Percentiles rank a stretch among this genome's conserved stretches.
phyloP scores from a whole-genome alignment of 2,329 filamentous ascomycete species.

The Ceratocystiopsis minuta region DNA sequence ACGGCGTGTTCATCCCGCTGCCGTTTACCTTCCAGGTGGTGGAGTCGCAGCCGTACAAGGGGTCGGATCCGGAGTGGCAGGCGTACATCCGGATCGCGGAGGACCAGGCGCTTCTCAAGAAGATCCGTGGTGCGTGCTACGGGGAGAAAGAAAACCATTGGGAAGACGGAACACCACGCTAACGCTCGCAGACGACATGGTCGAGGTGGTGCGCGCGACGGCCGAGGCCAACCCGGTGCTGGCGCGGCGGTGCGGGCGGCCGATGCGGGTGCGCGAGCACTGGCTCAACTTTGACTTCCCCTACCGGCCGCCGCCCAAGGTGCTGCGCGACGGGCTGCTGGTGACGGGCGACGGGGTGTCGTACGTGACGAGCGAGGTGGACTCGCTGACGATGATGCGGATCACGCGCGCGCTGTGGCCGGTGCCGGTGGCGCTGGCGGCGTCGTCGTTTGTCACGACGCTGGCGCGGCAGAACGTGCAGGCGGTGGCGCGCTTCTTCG shows the following conservation, averaged over 20 bases:
- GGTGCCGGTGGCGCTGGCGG: slow-evolving; percentile 28
- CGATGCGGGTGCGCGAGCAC: slow-evolving; percentile 28
- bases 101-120: slow-evolving; percentile 27
- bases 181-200: slow-evolving; percentile 23
- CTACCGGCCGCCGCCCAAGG: slow-evolving; percentile 37
- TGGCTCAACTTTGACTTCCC: slow-evolving; percentile 49
- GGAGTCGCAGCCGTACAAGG: slow-evolving; percentile 31
- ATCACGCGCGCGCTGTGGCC: slow-evolving; percentile 35
- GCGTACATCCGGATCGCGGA: slow-evolving; percentile 40
- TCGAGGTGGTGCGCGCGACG: slow-evolving; percentile 21
- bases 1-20: slow-evolving; percentile 37
- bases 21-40: slow-evolving; percentile 36
- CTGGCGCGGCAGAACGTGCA: slow-evolving; percentile 26
- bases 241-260: slow-evolving; percentile 25
- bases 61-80: slow-evolving; percentile 44
- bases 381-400: slow-evolving; percentile 14
- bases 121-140: slow-evolving; percentile 21
- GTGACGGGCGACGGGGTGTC: slow-evolving; percentile 4
- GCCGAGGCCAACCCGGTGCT: slow-evolving; percentile 26
- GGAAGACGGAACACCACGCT: not conserved
- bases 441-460: slow-evolving; percentile 32
- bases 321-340: slow-evolving; percentile 25
- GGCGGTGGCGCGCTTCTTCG: slow-evolving; percentile 27
- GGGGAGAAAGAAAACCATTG: not conserved
- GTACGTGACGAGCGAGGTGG: slow-evolving; percentile 7